A percentile compares a stretch with the other conserved stretches of the same genome.
These are phyloP conservation scores for Epichloe sibirici DNA, from an alignment of 2,329 filamentous ascomycete species.

Conservation along the genomic window DNA sequence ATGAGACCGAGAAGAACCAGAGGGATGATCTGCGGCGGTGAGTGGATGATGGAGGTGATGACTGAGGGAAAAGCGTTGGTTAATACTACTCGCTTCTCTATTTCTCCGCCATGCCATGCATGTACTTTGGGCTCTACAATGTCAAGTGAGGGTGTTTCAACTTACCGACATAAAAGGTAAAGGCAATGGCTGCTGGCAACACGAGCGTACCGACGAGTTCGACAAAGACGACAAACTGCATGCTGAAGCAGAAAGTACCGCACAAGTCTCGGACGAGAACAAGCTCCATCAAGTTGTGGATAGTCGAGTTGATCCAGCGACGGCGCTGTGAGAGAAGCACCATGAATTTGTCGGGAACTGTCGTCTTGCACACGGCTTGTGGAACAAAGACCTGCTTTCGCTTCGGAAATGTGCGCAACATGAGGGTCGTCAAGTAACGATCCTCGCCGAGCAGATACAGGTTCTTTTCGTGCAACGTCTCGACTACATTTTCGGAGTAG, in stretches of 20 bases:
- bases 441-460: conserved; percentile 83
- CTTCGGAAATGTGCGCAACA: conserved; percentile 98
- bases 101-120: background rate
- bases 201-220: conserved; percentile 92
- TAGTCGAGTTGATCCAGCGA: conserved; percentile 98
- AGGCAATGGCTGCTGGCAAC: conserved; percentile 87
- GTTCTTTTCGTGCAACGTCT: conserved; percentile 97
- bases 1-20: conserved; percentile 82
- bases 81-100: background rate
- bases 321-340: conserved; percentile 89
- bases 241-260: conserved; percentile 98
- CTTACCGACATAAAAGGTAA: conserved; percentile 92
- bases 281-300: conserved; percentile 97
- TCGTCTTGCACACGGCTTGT: conserved; percentile 97
- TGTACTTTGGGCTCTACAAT: background rate
- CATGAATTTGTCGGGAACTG: conserved; percentile 83
- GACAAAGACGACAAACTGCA: conserved; percentile 97
- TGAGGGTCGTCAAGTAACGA: conserved; percentile 89
- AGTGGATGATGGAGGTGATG: conserved; percentile 70
- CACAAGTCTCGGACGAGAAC: conserved; percentile 91
- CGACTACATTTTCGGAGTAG: conserved; percentile 97
- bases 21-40: conserved; percentile 74
- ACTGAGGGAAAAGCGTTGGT: conserved; percentile 35
- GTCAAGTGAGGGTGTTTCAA: conserved; percentile 12
- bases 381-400: conserved; percentile 98